Conservation (phyloP, 169 alveolate genomes). For the Cryptosporidium muris region DNA sequence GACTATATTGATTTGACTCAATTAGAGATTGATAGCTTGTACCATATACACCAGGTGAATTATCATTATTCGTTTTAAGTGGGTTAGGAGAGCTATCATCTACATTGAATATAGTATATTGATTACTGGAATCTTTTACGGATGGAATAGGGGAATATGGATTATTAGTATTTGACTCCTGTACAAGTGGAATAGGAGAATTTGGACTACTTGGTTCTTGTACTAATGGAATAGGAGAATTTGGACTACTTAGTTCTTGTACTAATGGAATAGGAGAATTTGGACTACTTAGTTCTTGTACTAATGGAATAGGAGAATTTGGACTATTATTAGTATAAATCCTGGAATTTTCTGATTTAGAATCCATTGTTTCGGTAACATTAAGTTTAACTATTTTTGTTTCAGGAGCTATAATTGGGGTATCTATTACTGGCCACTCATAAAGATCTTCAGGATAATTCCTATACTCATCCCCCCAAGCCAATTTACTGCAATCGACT, state of each 20-base stretch:
- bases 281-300: neutral
- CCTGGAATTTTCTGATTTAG: neutral
- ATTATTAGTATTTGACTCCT: neutral
- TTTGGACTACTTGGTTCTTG: neutral
- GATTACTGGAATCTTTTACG: no score
- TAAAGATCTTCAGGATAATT: slow-evolving; percentile 48
- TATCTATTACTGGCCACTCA: slow-evolving; percentile 63
- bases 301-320: neutral
- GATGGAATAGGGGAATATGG: no score
- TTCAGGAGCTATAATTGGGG: slow-evolving; percentile 20
- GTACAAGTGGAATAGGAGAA: neutral
- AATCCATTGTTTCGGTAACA: neutral
- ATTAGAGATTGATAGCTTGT: no score
- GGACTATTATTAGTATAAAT: neutral
- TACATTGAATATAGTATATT: no score
- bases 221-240: neutral
- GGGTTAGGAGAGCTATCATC: no score
- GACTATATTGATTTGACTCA: no score
- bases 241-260: neutral
- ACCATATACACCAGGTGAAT: no score
- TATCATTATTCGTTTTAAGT: no score
- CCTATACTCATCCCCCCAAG: slow-evolving; percentile 34
- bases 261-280: neutral
- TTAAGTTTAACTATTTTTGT: neutral
- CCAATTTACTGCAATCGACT: slow-evolving; percentile 36